Evolutionary conservation across 768 basidiomycete genomes (phyloP).

Genomic region (Mycena rosella): DNA sequence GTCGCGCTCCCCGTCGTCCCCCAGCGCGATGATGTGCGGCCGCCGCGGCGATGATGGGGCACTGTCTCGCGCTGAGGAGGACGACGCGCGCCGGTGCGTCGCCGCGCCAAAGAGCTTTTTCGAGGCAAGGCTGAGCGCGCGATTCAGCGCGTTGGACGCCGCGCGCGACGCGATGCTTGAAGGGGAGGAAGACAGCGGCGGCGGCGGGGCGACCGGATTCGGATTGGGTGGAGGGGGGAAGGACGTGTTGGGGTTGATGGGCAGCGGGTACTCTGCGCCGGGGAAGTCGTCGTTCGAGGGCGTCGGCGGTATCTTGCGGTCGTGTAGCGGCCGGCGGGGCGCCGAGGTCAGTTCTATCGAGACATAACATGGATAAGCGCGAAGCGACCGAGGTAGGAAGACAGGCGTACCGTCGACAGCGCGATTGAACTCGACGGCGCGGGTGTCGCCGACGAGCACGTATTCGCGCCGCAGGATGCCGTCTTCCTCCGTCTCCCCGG

Average conservation of each 20-base stretch:
- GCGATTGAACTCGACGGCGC: slow-evolving; percentile 92
- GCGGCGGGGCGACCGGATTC: slow-evolving; percentile 63
- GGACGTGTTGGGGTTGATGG: slow-evolving; percentile 58
- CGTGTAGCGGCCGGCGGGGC: slow-evolving; percentile 70
- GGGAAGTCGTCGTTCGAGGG: slow-evolving; percentile 62
- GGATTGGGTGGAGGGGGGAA: slow-evolving; percentile 79
- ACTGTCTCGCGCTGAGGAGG: slow-evolving; percentile 50
- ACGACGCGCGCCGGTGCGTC: slow-evolving; percentile 48
- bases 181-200: slow-evolving; percentile 76
- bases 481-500: slow-evolving; percentile 89
- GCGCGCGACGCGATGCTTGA: slow-evolving; percentile 70
- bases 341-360: slow-evolving; percentile 72
- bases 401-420: slow-evolving; percentile 84
- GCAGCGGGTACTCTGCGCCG: slow-evolving; percentile 50
- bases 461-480: slow-evolving; percentile 88
- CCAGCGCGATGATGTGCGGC: slow-evolving; percentile 62
- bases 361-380: slow-evolving; percentile 13
- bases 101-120: slow-evolving; percentile 82
- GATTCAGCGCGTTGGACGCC: slow-evolving; percentile 80
- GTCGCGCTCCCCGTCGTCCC: slow-evolving; percentile 60
- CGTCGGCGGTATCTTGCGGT: slow-evolving; percentile 64
- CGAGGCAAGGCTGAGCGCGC: slow-evolving; percentile 83
- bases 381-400: slow-evolving; percentile 1
- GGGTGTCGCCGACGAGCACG: slow-evolving; percentile 91
- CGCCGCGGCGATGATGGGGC: slow-evolving; percentile 69